Evolutionary conservation across 2,329 filamentous ascomycete species (phyloP).

Genomic region (Aspergillus awamori): DNA sequence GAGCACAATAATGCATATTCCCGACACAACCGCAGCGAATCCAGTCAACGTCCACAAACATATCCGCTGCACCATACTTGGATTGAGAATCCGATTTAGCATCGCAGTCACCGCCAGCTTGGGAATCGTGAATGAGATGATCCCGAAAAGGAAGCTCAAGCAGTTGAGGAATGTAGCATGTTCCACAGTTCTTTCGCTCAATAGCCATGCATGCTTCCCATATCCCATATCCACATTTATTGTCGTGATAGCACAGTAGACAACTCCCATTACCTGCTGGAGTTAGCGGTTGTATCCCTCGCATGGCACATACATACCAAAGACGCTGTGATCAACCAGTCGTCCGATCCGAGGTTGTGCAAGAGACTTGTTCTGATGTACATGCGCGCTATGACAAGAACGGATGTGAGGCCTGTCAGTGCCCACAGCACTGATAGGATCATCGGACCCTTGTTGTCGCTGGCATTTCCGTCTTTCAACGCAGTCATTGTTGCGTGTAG

Average conservation of each 20-base stretch:
- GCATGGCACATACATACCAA: conserved; percentile 26
- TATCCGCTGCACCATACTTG: conserved; percentile 20
- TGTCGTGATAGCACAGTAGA: conserved; percentile 30
- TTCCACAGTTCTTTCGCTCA: conserved; percentile 34
- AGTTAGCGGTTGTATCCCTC: not conserved
- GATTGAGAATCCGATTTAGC: conserved; percentile 33
- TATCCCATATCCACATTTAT: conserved; percentile 43
- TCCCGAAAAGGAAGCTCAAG: conserved; percentile 32
- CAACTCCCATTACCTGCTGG: conserved; percentile 15
- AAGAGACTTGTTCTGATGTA: conserved; percentile 37
- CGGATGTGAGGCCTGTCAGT: conserved; percentile 33
- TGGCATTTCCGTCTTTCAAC: conserved; percentile 3
- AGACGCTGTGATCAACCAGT: conserved; percentile 41
- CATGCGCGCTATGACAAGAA: conserved; percentile 39
- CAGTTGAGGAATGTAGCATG: conserved; percentile 29
- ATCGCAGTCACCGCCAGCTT: conserved; percentile 34
- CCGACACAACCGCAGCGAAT: conserved; percentile 34
- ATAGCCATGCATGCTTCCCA: conserved; percentile 42
- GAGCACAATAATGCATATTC: conserved; percentile 44
- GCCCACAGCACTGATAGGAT: conserved; percentile 38
- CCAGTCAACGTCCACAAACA: conserved; percentile 34
- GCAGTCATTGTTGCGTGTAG: not conserved
- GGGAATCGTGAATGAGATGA: conserved; percentile 33
- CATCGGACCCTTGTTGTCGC: conserved; percentile 39
- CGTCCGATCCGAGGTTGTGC: conserved; percentile 41